Percentiles rank a stretch among this genome's conserved stretches.
phyloP scores from a whole-genome alignment of 192 early-diverging fungal genomes.

The Podila verticillata region DNA sequence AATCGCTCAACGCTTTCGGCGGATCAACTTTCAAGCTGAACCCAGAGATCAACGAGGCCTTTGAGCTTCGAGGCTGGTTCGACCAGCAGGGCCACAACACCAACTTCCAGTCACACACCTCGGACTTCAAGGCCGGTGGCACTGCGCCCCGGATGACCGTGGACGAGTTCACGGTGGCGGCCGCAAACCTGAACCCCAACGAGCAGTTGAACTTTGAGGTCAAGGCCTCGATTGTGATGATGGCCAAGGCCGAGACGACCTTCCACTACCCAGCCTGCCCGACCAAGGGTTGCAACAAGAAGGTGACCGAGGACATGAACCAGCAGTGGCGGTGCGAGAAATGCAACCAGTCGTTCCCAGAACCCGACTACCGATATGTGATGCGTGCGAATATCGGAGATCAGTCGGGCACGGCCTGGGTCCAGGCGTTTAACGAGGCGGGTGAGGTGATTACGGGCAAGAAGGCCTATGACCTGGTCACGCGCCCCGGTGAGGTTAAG shows the following conservation, averaged over 20 bases:
- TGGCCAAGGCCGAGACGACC: constrained; percentile 68
- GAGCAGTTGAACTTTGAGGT: constrained; percentile 79
- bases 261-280: constrained; percentile 90
- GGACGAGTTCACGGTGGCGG: constrained; percentile 22
- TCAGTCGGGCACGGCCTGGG: constrained; percentile 81
- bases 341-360: constrained; percentile 74
- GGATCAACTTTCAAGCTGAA: constrained; percentile 33
- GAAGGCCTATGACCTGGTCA: constrained; percentile 71
- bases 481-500: constrained; percentile 53
- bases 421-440: constrained; percentile 88
- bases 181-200: constrained; percentile 18
- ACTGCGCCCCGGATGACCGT: constrained; percentile 33
- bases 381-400: constrained; percentile 77
- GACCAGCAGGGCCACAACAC: constrained; percentile 19
- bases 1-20: constrained; percentile 40
- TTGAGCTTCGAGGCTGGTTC: constrained; percentile 34
- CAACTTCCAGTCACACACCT: constrained; percentile 34
- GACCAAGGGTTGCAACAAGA: constrained; percentile 84
- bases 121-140: constrained; percentile 16
- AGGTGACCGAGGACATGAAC: constrained; percentile 71
- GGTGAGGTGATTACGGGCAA: constrained; percentile 74
- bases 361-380: constrained; percentile 88
- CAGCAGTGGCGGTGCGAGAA: constrained; percentile 91
- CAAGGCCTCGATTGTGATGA: constrained; percentile 77
- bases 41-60: constrained; percentile 31